A percentile compares a stretch with the other conserved stretches of the same genome.
Conservation (phyloP, 2,329 filamentous ascomycete genomes). For the Sarocladiaceae sp. region DNA sequence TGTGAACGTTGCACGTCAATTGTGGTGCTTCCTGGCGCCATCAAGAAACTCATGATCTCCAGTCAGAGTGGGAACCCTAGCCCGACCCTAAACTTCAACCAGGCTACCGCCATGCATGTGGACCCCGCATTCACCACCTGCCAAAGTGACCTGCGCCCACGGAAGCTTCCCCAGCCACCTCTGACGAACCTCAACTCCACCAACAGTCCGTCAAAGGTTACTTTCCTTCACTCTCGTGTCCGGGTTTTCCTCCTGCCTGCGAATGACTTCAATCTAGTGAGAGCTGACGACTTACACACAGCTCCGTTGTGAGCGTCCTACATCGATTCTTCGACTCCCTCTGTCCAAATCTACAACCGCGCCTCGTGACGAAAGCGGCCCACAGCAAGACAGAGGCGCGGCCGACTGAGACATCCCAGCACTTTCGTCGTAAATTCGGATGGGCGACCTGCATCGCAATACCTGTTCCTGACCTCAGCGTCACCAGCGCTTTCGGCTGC, state of each 20-base stretch:
- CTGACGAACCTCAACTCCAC: not conserved
- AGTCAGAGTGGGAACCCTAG: too few relatives aligned
- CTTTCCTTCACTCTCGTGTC: not conserved
- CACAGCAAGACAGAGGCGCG: not conserved
- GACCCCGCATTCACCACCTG: too few relatives aligned
- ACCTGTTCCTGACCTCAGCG: not conserved
- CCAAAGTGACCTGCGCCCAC: not conserved
- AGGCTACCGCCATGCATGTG: too few relatives aligned
- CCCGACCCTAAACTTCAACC: too few relatives aligned
- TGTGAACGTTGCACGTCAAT: too few relatives aligned
- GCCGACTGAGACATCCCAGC: not conserved
- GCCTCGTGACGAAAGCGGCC: conserved; percentile 2
- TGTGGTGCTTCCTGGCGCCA: too few relatives aligned
- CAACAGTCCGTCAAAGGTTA: not conserved
- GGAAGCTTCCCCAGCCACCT: not conserved
- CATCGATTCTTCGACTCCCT: not conserved
- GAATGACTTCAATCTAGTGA: not conserved
- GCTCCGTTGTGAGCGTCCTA: too few relatives aligned
- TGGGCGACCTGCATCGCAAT: conserved; percentile 8
- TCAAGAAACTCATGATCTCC: too few relatives aligned
- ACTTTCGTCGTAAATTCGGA: not conserved
- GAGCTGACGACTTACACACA: not conserved
- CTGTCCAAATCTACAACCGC: too few relatives aligned
- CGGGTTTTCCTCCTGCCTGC: not conserved
- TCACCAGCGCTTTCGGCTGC: not conserved